Evolutionary conservation across 2,329 filamentous ascomycete species (phyloP), one percentile per base, ranked within the genome.

Genomic region (Epicoccum nigrum): DNA sequence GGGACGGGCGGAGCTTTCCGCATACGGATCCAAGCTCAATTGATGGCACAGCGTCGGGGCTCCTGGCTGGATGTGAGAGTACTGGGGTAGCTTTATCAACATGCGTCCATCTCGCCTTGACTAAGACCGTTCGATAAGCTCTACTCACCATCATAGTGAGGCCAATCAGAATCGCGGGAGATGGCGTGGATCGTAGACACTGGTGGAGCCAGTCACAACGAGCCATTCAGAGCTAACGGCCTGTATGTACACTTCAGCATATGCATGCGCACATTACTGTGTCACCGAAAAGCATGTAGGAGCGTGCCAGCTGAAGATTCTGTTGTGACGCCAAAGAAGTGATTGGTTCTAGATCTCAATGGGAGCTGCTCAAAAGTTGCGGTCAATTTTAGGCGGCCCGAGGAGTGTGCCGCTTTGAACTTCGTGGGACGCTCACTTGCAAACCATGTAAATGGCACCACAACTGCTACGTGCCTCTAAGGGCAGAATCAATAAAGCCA

Each of bases 41-140:
- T 57, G 57, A 60, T 55, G 56, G 48, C 51, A 51, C 55, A 54
- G 42, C 20, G 40, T 58, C 40, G 28, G 45, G 38, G 28, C 45
- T 43, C 49, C 51, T 56, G 55, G 62, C 42, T 56, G 54, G 54
- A 54, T 58, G 49, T 45, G 46, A 50, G 34, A 11, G 20, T 53
- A 50, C 44, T 53, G 56, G 55, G 51, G 58, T 64, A 60, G 61
- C 42, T 67, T 73, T 73, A 73, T 73, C 70, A 50, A 59, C 56
- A 27, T 64, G 65, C 65, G 60, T 64, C 43, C 28, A 15, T 37
- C 27, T 42, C 21, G 34, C 51, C 40, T 65, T 73, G 67, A 72
- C 70, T 71, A 72, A 72, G 62, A 54, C 43, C 50, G 41, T 64
- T 67, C 60, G 56, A 63, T 73, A 68, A 72, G 56, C 58, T 56